Percentiles rank a stretch among this genome's conserved stretches.
Evolutionary conservation across 805 yeast species (phyloP).

Genomic region (Priceomyces haplophilus): DNA sequence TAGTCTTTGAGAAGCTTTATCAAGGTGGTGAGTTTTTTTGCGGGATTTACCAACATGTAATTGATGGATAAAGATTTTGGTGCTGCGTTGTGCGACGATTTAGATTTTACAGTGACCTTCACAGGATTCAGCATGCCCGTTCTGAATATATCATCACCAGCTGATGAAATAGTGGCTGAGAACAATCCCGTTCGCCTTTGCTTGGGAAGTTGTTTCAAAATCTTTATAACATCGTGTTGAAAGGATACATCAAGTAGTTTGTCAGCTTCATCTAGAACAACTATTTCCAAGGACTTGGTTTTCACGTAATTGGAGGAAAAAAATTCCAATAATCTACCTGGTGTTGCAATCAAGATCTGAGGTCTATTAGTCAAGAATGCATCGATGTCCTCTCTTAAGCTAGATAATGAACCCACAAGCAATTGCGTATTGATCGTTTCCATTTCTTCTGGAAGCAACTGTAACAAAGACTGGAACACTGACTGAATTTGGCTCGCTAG

Average conservation of each 20-base stretch:
- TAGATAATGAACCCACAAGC: slow-evolving; percentile 60
- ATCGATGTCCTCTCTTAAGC: slow-evolving; percentile 70
- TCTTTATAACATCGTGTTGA: slow-evolving; percentile 61
- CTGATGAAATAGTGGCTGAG: slow-evolving; percentile 87
- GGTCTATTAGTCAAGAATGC: slow-evolving; percentile 54
- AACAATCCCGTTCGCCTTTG: slow-evolving; percentile 92
- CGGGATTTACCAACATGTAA: slow-evolving; percentile 59
- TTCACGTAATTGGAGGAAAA: slow-evolving; percentile 56
- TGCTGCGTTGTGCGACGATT: slow-evolving; percentile 30
- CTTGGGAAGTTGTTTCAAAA: slow-evolving; percentile 71
- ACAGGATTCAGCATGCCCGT: slow-evolving; percentile 95
- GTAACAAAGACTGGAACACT: slow-evolving; percentile 61
- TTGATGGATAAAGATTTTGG: slow-evolving; percentile 66
- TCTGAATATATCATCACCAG: slow-evolving; percentile 73
- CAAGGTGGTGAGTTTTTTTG: slow-evolving; percentile 57
- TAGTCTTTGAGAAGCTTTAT: slow-evolving; percentile 51
- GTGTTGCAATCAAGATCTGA: slow-evolving; percentile 84
- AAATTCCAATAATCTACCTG: slow-evolving; percentile 83
- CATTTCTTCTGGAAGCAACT: slow-evolving; percentile 51
- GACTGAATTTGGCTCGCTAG: slow-evolving; percentile 66
- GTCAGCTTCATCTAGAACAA: slow-evolving; percentile 92
- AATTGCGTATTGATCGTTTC: slow-evolving; percentile 51
- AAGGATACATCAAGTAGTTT: slow-evolving; percentile 78
- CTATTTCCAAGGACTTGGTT: slow-evolving; percentile 62
- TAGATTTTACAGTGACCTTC: slow-evolving; percentile 70